Conservation (phyloP, 1,284 basidiomycete species). For the Sanghuangporus sanghuang region DNA sequence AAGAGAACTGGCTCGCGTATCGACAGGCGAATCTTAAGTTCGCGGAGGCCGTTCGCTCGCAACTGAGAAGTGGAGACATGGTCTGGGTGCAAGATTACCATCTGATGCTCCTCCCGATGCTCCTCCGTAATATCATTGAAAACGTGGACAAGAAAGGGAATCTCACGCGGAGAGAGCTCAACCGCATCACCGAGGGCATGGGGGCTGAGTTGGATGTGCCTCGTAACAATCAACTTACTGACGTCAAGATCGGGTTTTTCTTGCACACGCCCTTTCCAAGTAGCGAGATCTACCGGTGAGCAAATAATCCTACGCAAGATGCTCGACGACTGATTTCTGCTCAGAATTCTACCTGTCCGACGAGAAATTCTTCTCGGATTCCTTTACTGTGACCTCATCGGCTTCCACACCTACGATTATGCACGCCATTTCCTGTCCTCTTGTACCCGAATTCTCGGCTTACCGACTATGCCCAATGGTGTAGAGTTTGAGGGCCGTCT, state of each 20-base stretch:
- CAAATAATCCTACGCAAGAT: constrained; percentile 4
- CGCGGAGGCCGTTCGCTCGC: constrained; percentile 80
- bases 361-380: constrained; percentile 95
- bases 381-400: constrained; percentile 93
- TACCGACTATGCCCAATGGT: constrained; percentile 98
- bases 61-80: constrained; percentile 83
- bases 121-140: constrained; percentile 85
- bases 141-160: constrained; percentile 57
- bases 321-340: not conserved
- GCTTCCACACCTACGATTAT: constrained; percentile 99
- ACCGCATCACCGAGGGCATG: constrained; percentile 73
- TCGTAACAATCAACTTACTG: constrained; percentile 38
- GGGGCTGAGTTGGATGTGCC: constrained; percentile 47
- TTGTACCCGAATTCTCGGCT: constrained; percentile 91
- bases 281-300: constrained; percentile 94
- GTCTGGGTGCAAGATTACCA: constrained; percentile 99
- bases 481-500: constrained; percentile 94
- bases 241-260: constrained; percentile 96
- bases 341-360: constrained; percentile 91
- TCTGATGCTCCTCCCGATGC: constrained; percentile 95
- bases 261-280: constrained; percentile 98
- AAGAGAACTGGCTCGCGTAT: constrained; percentile 97
- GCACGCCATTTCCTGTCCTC: constrained; percentile 98
- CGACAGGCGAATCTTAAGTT: constrained; percentile 95
- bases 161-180: constrained; percentile 63